Base-by-base conservation (phyloP, 1,284 basidiomycete species). In the Trichosporon ovoides region DNA sequence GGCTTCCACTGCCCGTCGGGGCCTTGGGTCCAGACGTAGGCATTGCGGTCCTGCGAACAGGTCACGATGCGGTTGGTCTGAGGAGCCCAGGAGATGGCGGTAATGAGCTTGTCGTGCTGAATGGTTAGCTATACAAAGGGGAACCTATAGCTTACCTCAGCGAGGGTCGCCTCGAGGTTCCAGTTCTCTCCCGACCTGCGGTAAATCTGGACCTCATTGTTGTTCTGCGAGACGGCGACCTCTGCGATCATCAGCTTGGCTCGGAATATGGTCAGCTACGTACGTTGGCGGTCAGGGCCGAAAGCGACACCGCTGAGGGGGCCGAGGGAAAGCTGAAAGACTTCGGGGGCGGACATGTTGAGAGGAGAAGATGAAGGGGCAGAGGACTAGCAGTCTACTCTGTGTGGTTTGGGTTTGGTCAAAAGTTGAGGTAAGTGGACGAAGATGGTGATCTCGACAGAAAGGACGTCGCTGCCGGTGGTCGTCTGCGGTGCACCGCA, bases 21-120 rank as follows among this genome's bases (percentile, higher is more conserved):
- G 14, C 84, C 85, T 66, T 88, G 86, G 56, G 89, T 87, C 96
- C 96, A 99, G 33, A 99, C 96, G 74, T 99, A 99, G 13, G 96
- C 96, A 75, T 99, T 99, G 52, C 96, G 83, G 75, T 99, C 96
- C 77, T 99, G 95, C 24, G 95, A 94, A 68, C 93, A 92, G 12
- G 95, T 98, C 34, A 99, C 96, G 78, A 99, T 94, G 48, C 91
- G 87, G 80, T 99, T 98, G 52, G 94, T 90, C 68, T 85, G 84
- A 9, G 93, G 92, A 3, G 95, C 96, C 96, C 96, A 99, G 77
- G 98, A 95, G 77, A 99, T 96, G 59, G 91, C 93, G 2, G 95
- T 98, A 78, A 99, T 90, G 64, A 88, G 81, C 81, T 98, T 98
- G 82, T 99, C 96, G 79, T 99, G 96, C 92, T 97, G 68, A 36